These are phyloP conservation scores for Coniochaeta sp. DNA, from an alignment of 2,329 filamentous ascomycete genomes.

Conservation along the genomic window DNA sequence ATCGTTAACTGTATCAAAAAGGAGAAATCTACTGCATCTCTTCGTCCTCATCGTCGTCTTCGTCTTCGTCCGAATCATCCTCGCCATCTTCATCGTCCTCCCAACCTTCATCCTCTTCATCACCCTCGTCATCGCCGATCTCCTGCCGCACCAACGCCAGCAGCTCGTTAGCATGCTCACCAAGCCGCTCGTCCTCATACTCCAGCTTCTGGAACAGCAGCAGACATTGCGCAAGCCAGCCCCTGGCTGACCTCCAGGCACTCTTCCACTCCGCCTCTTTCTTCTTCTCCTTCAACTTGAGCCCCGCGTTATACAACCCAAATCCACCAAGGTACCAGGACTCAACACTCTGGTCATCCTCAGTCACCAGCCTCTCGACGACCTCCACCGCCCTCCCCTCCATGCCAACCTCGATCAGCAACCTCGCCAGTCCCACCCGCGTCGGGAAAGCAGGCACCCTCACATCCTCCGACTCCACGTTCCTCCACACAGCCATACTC, in stretches of 20 bases:
- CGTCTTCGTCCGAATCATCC: constrained; percentile 42
- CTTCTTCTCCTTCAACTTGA: constrained; percentile 49
- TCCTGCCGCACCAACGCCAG: constrained; percentile 56
- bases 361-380: constrained; percentile 71
- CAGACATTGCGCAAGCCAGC: constrained; percentile 77
- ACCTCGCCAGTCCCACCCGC: constrained; percentile 71
- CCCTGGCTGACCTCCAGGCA: constrained; percentile 66
- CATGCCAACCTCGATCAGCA: constrained; percentile 87
- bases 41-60: constrained; percentile 12
- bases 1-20: background rate
- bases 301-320: constrained; percentile 74
- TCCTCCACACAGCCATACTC: constrained; percentile 78
- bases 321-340: constrained; percentile 96
- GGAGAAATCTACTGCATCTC: constrained; percentile 10
- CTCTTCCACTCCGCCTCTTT: constrained; percentile 44
- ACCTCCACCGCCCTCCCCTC: constrained; percentile 80
- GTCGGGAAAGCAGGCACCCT: constrained; percentile 79
- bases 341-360: constrained; percentile 93
- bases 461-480: constrained; percentile 64
- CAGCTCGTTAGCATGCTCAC: constrained; percentile 68
- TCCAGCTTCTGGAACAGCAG: constrained; percentile 71
- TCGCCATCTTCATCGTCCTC: constrained; percentile 38
- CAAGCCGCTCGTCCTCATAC: constrained; percentile 77
- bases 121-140: constrained; percentile 51
- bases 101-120: constrained; percentile 45